These are phyloP conservation scores for Chrysosporium queenslandicum DNA, from an alignment of 2,329 filamentous ascomycete species.

Conservation along the genomic window DNA sequence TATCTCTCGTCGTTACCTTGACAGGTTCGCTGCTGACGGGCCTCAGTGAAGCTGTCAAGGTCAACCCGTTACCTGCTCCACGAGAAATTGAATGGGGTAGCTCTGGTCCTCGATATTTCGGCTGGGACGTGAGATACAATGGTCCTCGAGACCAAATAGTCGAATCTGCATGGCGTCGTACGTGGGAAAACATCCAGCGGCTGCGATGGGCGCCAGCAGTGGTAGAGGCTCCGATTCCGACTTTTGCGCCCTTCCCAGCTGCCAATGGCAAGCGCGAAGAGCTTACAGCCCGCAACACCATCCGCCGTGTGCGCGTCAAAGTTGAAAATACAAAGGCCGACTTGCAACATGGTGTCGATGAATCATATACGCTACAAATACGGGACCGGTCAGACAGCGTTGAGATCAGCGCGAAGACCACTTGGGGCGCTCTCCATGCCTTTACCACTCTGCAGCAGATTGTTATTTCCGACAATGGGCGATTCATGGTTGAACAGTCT, in stretches of 20 bases:
- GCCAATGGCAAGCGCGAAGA: conserved; percentile 23
- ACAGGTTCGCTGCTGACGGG: conserved; percentile 19
- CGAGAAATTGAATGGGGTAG: conserved; percentile 45
- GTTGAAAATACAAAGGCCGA: conserved; percentile 39
- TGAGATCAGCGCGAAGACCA: conserved; percentile 41
- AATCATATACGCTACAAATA: conserved; percentile 46
- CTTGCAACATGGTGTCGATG: conserved; percentile 47
- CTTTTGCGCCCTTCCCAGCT: conserved; percentile 45
- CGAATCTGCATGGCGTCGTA: conserved; percentile 42
- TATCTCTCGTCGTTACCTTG: conserved; percentile 11
- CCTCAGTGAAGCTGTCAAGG: conserved; percentile 38
- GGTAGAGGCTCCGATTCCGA: conserved; percentile 43
- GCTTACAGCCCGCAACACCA: conserved; percentile 17
- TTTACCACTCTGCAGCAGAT: conserved; percentile 50
- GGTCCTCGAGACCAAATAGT: conserved; percentile 33
- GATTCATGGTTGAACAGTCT: conserved; percentile 44
- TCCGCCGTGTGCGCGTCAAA: conserved; percentile 40
- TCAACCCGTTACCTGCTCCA: conserved; percentile 47
- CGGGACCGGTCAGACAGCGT: conserved; percentile 33
- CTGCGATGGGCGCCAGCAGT: conserved; percentile 48
- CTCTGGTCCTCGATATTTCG: conserved; percentile 41
- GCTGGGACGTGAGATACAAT: conserved; percentile 31
- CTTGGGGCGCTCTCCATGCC: conserved; percentile 47
- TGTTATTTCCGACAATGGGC: conserved; percentile 37
- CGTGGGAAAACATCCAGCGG: conserved; percentile 39